These are phyloP conservation scores for Gnomoniopsis sp. DNA, from an alignment of 2,329 filamentous ascomycete species.

Conservation along the genomic window DNA sequence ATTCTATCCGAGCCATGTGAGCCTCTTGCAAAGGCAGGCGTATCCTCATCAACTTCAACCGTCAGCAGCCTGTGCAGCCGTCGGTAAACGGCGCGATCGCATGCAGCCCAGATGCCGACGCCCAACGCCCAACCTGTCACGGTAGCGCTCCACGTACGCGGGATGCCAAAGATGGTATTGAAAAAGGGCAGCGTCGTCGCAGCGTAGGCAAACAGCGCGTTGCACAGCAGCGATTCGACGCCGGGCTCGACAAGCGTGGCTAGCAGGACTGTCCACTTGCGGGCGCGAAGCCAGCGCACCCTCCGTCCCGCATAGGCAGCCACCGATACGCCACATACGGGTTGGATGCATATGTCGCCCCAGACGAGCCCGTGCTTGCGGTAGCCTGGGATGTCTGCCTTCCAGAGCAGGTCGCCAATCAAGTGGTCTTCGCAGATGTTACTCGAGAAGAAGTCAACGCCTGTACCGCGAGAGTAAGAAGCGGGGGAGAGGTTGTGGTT, in stretches of 20 bases:
- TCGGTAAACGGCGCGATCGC: slow-evolving; percentile 72
- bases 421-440: slow-evolving; percentile 98
- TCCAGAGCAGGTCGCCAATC: slow-evolving; percentile 90
- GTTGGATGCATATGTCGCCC: slow-evolving; percentile 86
- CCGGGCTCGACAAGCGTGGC: slow-evolving; percentile 92
- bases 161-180: slow-evolving; percentile 45
- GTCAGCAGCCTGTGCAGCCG: slow-evolving; percentile 71
- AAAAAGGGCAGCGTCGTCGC: slow-evolving; percentile 70
- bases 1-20: slow-evolving; percentile 43
- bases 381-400: slow-evolving; percentile 59
- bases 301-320: slow-evolving; percentile 74
- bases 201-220: slow-evolving; percentile 74
- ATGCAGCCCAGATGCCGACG: slow-evolving; percentile 66
- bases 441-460: slow-evolving; percentile 88
- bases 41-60: slow-evolving; percentile 67
- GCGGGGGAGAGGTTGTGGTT: slow-evolving; percentile 38
- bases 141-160: slow-evolving; percentile 67
- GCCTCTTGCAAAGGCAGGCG: slow-evolving; percentile 68
- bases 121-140: slow-evolving; percentile 61
- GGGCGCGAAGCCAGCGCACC: slow-evolving; percentile 84
- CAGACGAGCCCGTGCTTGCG: slow-evolving; percentile 80
- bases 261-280: slow-evolving; percentile 87
- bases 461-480: slow-evolving; percentile 45
- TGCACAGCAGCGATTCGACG: slow-evolving; percentile 84
- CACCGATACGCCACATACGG: slow-evolving; percentile 78